Base-by-base conservation (phyloP, 2,329 filamentous ascomycete species). In the Zymoseptoria pseudotritici region DNA sequence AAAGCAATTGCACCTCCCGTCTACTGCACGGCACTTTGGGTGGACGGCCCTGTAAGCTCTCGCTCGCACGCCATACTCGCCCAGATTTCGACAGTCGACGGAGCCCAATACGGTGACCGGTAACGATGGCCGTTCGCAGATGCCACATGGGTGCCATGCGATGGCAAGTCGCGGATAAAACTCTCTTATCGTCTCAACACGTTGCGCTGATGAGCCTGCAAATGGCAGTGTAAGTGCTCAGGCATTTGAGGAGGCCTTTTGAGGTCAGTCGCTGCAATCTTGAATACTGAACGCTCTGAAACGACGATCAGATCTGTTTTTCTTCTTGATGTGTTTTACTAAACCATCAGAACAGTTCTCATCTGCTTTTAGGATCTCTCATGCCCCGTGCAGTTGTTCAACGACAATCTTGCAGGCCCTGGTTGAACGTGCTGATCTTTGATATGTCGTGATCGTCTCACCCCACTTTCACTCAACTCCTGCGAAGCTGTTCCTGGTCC, bases 401-500 rank as follows among this genome's bases (percentile, higher is more conserved):
- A 46, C 36, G 36, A 29, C 20, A 52, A 11, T 21, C 9, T 52
- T 10, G 50, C 50, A 24, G 22, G 26, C 26, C 22, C 22, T 24
- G n/a, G 52, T 19, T 31, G 52, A 53, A 53, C 52, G 52, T 53
- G 52, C 52, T 53, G 52, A 29, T 53, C 52, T n/a, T 26, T 24
- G 52, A 24, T 53, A 53, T 53, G 52, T 53, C 52, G 52, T 53
- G 52, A 53, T 53, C 52, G 22, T 17, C 36, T 46, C 36, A 46
- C 36, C 36, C 36, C 36, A 42, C 36, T 42, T 17, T 42, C 36
- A 55, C 2, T 5, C 54, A 56, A 56, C 10, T 42, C 20, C 26
- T 49, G 26, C 54, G 20, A 21, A 42, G n/a, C 24, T 54, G 20
- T n/a, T 22, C 53, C 11, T 54, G 22, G 53, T 29, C 26, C 26